phyloP scores from a whole-genome alignment of 2,329 filamentous ascomycete species.

The Ambrosiella xylebori region DNA sequence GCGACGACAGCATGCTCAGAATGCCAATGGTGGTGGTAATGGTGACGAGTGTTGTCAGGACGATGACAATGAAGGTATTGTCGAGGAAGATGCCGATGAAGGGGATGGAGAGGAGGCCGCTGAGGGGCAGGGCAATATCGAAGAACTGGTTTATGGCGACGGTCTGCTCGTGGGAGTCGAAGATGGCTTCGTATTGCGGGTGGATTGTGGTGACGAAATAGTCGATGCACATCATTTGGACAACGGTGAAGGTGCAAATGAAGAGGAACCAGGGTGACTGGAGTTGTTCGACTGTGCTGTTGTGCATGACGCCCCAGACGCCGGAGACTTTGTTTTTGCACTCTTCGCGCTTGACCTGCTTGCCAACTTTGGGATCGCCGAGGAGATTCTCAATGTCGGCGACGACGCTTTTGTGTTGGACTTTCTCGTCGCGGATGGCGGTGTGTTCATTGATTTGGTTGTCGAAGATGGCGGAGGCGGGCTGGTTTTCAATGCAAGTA shows the following conservation, averaged over 20 bases:
- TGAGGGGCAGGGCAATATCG: slow-evolving; percentile 59
- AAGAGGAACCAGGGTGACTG: slow-evolving; percentile 68
- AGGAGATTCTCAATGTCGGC: slow-evolving; percentile 59
- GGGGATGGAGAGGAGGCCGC: slow-evolving; percentile 69
- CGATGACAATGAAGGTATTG: slow-evolving; percentile 52
- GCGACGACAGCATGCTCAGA: slow-evolving; percentile 53
- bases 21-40: slow-evolving; percentile 60
- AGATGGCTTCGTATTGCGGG: slow-evolving; percentile 62
- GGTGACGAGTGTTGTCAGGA: slow-evolving; percentile 52
- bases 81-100: slow-evolving; percentile 74
- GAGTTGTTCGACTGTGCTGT: slow-evolving; percentile 58
- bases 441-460: slow-evolving; percentile 43
- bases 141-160: slow-evolving; percentile 67
- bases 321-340: slow-evolving; percentile 53
- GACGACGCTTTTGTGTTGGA: slow-evolving; percentile 44
- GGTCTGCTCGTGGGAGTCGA: slow-evolving; percentile 43
- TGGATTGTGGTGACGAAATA: slow-evolving; percentile 82
- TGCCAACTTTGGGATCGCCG: slow-evolving; percentile 41
- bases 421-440: slow-evolving; percentile 36
- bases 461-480: slow-evolving; percentile 22
- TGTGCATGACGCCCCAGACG: slow-evolving; percentile 77
- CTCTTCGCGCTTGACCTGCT: slow-evolving; percentile 50
- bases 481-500: slow-evolving; percentile 17
- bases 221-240: slow-evolving; percentile 71
- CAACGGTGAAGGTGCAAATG: slow-evolving; percentile 62